Evolutionary conservation across 352 stramenopile species (phyloP).

Genomic region (Pythium graminicola): DNA sequence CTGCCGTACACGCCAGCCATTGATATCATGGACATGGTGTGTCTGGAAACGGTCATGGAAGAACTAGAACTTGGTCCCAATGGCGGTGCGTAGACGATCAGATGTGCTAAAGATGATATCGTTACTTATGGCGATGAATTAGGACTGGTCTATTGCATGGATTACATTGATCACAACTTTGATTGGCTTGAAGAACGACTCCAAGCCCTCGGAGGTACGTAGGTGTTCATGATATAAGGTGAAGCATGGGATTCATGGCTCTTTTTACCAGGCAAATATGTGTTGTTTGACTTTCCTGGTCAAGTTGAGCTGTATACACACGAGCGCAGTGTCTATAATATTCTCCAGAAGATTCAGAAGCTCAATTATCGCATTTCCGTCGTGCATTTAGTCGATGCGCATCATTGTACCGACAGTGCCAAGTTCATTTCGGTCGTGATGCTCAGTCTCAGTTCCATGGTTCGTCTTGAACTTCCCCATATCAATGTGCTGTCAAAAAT

Average conservation of each 20-base stretch:
- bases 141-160: slow-evolving; percentile 98
- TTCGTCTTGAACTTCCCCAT: slow-evolving; percentile 95
- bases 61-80: slow-evolving; percentile 95
- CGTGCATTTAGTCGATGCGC: slow-evolving; percentile 94
- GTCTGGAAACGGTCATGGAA: slow-evolving; percentile 91
- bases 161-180: slow-evolving; percentile 97
- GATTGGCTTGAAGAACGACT: slow-evolving; percentile 97
- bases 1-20: slow-evolving; percentile 74
- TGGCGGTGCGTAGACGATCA: slow-evolving; percentile 79
- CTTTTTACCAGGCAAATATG: slow-evolving; percentile 87
- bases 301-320: slow-evolving; percentile 99
- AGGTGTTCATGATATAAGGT: not conserved
- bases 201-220: slow-evolving; percentile 36
- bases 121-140: no score
- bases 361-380: slow-evolving; percentile 80
- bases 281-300: slow-evolving; percentile 98
- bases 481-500: slow-evolving; percentile 99
- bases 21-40: slow-evolving; percentile 96
- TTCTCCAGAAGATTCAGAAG: slow-evolving; percentile 93
- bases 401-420: slow-evolving; percentile 90
- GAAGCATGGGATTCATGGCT: not conserved
- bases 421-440: slow-evolving; percentile 98
- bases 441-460: slow-evolving; percentile 97
- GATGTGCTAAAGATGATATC: no score
- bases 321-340: slow-evolving; percentile 93